Evolutionary conservation across 345 rosid species (phyloP).

Genomic region (Salix dunnii): DNA sequence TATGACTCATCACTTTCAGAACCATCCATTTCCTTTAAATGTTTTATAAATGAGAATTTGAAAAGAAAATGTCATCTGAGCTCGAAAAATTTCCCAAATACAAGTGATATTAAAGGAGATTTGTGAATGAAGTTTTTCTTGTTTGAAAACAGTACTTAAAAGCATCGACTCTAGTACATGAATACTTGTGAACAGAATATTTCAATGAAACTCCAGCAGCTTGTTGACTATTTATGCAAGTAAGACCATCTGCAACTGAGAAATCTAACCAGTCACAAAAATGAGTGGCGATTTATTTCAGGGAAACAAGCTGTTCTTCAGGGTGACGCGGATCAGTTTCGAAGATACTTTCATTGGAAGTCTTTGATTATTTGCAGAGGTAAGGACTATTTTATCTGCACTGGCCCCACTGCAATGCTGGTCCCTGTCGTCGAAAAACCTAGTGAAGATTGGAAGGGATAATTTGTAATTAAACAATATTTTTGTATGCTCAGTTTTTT

Average conservation of each 20-base stretch:
- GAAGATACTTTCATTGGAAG: constrained; percentile 59
- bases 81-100: background rate
- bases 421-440: constrained; percentile 63
- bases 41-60: background rate
- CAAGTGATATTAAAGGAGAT: background rate
- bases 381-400: constrained; percentile 63
- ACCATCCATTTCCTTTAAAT: background rate
- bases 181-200: background rate
- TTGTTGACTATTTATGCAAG: background rate
- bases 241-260: background rate
- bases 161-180: background rate
- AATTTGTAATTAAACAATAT: constrained; percentile 49
- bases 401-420: constrained; percentile 74
- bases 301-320: constrained; percentile 76
- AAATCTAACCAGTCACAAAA: background rate
- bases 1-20: background rate
- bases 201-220: background rate
- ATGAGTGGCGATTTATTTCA: constrained; percentile 13
- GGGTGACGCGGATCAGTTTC: constrained; percentile 74
- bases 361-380: constrained; percentile 56
- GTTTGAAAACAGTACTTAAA: background rate
- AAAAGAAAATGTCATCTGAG: background rate
- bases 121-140: background rate
- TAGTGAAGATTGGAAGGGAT: constrained; percentile 78
- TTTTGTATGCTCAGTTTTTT: background rate